These are phyloP conservation scores for Microbotryum silenes-acaulis DNA, from an alignment of 1,284 basidiomycete genomes.

Conservation along the genomic window DNA sequence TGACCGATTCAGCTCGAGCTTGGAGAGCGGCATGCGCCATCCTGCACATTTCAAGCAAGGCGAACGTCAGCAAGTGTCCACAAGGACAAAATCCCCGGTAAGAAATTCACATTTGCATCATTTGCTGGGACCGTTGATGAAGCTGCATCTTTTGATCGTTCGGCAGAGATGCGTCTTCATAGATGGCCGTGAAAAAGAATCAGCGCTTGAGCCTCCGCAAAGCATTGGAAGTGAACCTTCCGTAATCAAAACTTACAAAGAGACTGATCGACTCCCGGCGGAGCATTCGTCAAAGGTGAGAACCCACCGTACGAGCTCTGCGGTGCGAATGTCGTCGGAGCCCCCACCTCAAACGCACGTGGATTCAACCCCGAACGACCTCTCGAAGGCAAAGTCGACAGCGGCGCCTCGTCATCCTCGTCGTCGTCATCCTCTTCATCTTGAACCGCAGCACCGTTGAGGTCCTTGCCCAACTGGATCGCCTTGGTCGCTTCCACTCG, in stretches of 20 bases:
- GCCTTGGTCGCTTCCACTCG: slow-evolving; percentile 21
- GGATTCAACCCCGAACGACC: neutral
- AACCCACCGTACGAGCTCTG: slow-evolving; percentile 19
- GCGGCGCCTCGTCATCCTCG: slow-evolving; percentile 26
- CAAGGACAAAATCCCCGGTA: neutral
- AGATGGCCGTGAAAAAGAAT: neutral
- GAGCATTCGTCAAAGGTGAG: slow-evolving; percentile 23
- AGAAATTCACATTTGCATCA: slow-evolving; percentile 21
- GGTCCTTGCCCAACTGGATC: slow-evolving; percentile 20
- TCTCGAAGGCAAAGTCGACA: slow-evolving; percentile 18
- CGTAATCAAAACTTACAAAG: slow-evolving; percentile 17
- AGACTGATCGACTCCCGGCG: slow-evolving; percentile 28
- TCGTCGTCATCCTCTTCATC: slow-evolving; percentile 8
- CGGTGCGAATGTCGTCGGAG: neutral
- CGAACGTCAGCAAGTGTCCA: neutral
- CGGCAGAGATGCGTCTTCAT: slow-evolving; percentile 25
- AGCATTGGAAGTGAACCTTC: neutral
- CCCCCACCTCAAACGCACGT: too few species aligned
- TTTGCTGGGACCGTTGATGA: slow-evolving; percentile 28
- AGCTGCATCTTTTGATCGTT: slow-evolving; percentile 31
- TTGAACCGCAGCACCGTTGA: slow-evolving; percentile 12
- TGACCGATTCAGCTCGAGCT: slow-evolving; percentile 21
- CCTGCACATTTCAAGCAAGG: neutral
- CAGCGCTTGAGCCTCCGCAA: neutral
- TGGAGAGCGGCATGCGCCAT: slow-evolving; percentile 28